Percentiles rank a stretch among this genome's conserved stretches.
Conservation (phyloP, 768 basidiomycete genomes). For the Fistulinella prunicolor region DNA sequence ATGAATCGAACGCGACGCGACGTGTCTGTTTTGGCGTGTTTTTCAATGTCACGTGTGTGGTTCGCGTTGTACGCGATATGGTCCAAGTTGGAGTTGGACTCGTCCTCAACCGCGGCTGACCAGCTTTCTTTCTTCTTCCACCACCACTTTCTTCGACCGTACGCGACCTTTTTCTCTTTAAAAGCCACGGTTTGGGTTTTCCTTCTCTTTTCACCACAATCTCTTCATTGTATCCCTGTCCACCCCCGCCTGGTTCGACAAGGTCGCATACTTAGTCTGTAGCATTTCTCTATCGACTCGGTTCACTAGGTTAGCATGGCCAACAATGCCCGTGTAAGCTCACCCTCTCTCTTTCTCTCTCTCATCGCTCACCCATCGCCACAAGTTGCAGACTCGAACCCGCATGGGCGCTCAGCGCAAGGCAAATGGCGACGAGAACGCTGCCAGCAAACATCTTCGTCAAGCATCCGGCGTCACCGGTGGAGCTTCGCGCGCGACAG, state of each 20-base stretch:
- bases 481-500: conserved; percentile 50
- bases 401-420: conserved; percentile 64
- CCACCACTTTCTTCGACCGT: conserved; percentile 17
- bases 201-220: conserved; percentile 35
- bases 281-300: conserved; percentile 22
- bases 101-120: conserved; percentile 36
- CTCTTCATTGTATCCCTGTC: conserved; percentile 22
- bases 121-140: conserved; percentile 20
- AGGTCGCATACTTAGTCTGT: conserved; percentile 17
- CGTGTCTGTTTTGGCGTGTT: conserved; percentile 37
- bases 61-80: conserved; percentile 37
- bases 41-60: conserved; percentile 37
- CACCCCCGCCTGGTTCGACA: conserved; percentile 7
- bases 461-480: conserved; percentile 52
- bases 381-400: conserved; percentile 63
- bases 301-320: conserved; percentile 43
- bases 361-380: conserved; percentile 6
- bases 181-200: conserved; percentile 26
- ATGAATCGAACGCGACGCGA: conserved; percentile 24
- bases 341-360: not conserved
- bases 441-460: conserved; percentile 62
- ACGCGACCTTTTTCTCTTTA: conserved; percentile 23
- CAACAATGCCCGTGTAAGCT: conserved; percentile 57
- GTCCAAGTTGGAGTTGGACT: conserved; percentile 20
- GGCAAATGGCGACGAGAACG: conserved; percentile 76